Percentiles rank a stretch among this genome's conserved stretches.
These are phyloP conservation scores for Gossypium schwendimanii DNA, from an alignment of 441 rosid species.

Conservation along the genomic window DNA sequence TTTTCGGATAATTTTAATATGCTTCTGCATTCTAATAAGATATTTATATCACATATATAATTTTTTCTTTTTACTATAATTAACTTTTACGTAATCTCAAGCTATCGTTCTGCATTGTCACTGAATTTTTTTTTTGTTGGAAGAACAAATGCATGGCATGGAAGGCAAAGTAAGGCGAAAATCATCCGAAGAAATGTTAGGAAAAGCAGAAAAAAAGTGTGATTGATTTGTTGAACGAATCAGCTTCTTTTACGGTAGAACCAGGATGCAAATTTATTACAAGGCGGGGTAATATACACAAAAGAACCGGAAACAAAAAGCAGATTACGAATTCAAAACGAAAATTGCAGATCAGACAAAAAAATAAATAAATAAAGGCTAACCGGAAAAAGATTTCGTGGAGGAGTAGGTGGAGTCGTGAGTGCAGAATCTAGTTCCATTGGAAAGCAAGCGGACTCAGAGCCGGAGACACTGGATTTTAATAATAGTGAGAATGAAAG, in stretches of 20 bases:
- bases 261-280: neutral
- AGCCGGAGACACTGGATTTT: neutral
- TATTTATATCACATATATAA: too few species aligned
- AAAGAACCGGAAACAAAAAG: neutral
- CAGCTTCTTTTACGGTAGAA: neutral
- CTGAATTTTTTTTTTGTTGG: neutral
- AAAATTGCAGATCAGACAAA: neutral
- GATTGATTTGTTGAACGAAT: neutral
- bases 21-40: too few species aligned
- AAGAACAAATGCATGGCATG: neutral
- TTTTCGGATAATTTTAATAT: too few species aligned
- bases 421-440: constrained; percentile 52
- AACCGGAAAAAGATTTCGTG: constrained; percentile 44
- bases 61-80: too few species aligned
- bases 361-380: neutral
- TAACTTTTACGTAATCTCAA: neutral
- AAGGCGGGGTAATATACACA: neutral
- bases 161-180: neutral
- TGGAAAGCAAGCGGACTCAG: neutral
- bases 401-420: constrained; percentile 17
- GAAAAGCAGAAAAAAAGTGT: neutral
- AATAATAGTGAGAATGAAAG: neutral
- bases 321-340: neutral
- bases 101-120: neutral
- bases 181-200: neutral